A percentile compares a stretch with the other conserved stretches of the same genome.
phyloP scores from a whole-genome alignment of 441 rosid species.

The Kokia cookei region DNA sequence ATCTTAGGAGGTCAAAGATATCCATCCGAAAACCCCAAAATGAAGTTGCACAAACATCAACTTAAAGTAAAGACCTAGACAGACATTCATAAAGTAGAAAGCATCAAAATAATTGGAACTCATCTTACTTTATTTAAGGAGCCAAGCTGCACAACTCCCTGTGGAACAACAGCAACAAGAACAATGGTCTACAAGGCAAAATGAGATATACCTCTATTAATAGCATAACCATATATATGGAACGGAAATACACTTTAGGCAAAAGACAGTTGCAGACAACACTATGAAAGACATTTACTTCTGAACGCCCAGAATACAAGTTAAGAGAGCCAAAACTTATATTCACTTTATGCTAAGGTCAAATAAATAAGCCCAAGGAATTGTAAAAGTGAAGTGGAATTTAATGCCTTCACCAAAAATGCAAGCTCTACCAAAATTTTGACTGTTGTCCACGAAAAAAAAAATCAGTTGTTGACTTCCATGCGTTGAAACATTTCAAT shows the following conservation, averaged over 20 bases:
- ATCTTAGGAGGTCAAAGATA: neutral
- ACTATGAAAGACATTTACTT: neutral
- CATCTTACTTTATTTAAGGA: slow-evolving; percentile 65
- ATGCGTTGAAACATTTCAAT: neutral
- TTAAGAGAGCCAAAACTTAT: neutral
- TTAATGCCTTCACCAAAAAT: neutral
- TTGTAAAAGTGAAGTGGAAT: neutral
- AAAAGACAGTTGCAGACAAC: neutral
- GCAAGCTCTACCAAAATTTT: neutral
- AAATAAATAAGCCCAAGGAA: neutral
- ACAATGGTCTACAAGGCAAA: slow-evolving; percentile 55
- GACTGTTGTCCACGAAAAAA: neutral
- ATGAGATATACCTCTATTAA: neutral
- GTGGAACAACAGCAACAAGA: slow-evolving; percentile 65
- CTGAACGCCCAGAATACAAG: neutral
- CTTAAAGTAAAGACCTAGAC: neutral
- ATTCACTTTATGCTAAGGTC: neutral
- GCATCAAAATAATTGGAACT: slow-evolving; percentile 4
- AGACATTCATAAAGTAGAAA: slow-evolving; percentile 6
- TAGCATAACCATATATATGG: neutral
- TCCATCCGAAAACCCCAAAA: neutral
- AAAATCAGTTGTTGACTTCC: neutral
- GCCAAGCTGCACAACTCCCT: slow-evolving; percentile 90
- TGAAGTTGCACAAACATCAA: neutral
- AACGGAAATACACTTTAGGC: neutral